Base-by-base conservation (phyloP, 192 early-diverging fungal genomes). In the Backusella tuberculispora region DNA sequence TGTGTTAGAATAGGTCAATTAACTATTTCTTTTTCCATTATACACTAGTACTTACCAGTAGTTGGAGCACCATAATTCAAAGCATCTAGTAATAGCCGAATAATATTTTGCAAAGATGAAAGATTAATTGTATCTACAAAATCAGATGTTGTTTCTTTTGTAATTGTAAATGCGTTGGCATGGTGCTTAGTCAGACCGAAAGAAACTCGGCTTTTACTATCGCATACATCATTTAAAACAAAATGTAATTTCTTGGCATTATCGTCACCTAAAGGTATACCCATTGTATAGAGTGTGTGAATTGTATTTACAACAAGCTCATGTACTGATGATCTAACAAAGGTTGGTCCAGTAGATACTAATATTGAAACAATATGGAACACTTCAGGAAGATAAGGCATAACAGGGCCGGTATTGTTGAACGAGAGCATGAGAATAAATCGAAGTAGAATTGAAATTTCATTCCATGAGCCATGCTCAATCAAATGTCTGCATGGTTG, bases 261-360 rank as follows among this genome's bases (percentile, higher is more conserved):
- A 10, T 74, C 83, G 44, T 86, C 85, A 37, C 84, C 76, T 9
- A 90, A 65, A 9, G 83, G 77, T 5, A 85, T 83, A 2, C 86
- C 79, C 14, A 74, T 37, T 14, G 91, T 92, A 10, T 84, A 88
- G 63, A 98, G 76, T 5, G 91, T 89, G 73, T 97, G 96, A 14
- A 98, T 90, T 17, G 94, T 84, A 73, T 98, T 96, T 69, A 96
- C 90, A 17, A 96, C 92, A 65, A 96, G 89, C 21, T 95, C 95
- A 74, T 98, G 95, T 6, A 97, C 88, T 12, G 95, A 91, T 0
- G 90, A 85, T 13, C 96, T 88, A 63, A 97, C 90, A 43, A 94
- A 73, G 6, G 93, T 90, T 1, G 93, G 86, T 0, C 96, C 96
- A 3, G 94, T 83, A 26, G 92, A 93, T 9, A 95, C 87, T 53